Evolutionary conservation across 306 rosid species (phyloP).

Genomic region (Lagenaria siceraria): DNA sequence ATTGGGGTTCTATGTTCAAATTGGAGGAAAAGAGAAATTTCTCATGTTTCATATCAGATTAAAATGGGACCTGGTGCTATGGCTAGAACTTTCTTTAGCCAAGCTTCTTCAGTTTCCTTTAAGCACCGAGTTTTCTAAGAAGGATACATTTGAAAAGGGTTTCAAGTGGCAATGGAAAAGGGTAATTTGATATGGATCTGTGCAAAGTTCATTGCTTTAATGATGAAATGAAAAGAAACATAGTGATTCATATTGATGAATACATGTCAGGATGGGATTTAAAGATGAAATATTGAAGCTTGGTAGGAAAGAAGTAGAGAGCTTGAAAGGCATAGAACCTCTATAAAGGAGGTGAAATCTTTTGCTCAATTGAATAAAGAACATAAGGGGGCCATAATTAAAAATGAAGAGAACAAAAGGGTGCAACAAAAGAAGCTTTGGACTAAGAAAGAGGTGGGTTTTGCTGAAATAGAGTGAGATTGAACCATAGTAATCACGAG

Average conservation of each 20-base stretch:
- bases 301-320: neutral
- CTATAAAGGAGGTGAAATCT: neutral
- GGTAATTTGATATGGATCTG: neutral
- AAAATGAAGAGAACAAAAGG: neutral
- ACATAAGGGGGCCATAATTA: neutral
- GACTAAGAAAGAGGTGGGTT: neutral
- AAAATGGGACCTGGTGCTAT: neutral
- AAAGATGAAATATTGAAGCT: neutral
- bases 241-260: neutral
- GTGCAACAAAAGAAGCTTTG: neutral
- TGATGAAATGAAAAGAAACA: neutral
- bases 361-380: neutral
- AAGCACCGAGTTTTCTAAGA: neutral
- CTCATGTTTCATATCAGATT: neutral
- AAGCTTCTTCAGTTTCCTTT: neutral
- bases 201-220: neutral
- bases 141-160: neutral
- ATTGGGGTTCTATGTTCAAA: neutral
- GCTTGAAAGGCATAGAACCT: neutral
- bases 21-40: neutral
- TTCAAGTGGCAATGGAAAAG: neutral
- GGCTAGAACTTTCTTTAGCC: neutral
- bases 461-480: neutral
- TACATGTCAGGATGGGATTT: neutral
- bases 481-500: neutral